These are phyloP conservation scores for Tritrichomonas musculus DNA, from an alignment of 208 protist genomes.

Conservation along the genomic window DNA sequence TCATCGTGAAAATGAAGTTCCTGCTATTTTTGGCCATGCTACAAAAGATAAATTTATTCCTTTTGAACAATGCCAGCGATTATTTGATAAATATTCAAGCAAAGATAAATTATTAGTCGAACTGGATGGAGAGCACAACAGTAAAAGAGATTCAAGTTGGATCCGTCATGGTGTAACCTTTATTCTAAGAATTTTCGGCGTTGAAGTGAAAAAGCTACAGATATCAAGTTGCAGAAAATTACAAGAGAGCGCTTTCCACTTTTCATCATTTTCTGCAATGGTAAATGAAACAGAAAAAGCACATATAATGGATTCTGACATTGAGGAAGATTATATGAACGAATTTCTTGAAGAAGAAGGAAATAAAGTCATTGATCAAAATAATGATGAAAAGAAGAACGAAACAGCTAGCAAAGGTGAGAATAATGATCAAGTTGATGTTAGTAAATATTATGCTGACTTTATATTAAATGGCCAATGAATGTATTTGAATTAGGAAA, in stretches of 20 bases:
- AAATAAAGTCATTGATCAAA: too few relatives aligned
- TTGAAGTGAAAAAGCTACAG: too few relatives aligned
- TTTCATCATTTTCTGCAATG: neutral
- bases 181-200: neutral
- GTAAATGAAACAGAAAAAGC: too few relatives aligned
- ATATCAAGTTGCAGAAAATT: neutral
- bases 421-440: too few relatives aligned
- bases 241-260: neutral
- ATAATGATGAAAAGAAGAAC: too few relatives aligned
- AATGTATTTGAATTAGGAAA: too few relatives aligned
- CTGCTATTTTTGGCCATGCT: neutral
- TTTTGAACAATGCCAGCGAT: neutral
- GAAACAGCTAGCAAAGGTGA: too few relatives aligned
- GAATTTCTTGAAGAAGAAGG: too few relatives aligned
- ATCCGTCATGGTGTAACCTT: neutral
- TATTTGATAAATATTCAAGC: neutral
- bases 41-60: neutral
- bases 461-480: too few relatives aligned
- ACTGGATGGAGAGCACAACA: neutral
- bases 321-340: too few relatives aligned
- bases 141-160: neutral
- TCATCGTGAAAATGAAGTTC: neutral
- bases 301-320: too few relatives aligned
- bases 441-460: too few relatives aligned
- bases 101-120: neutral